A percentile compares a stretch with the other conserved stretches of the same genome.
Conservation (phyloP, 2,329 filamentous ascomycete genomes). For the Colletotrichum agaves region DNA sequence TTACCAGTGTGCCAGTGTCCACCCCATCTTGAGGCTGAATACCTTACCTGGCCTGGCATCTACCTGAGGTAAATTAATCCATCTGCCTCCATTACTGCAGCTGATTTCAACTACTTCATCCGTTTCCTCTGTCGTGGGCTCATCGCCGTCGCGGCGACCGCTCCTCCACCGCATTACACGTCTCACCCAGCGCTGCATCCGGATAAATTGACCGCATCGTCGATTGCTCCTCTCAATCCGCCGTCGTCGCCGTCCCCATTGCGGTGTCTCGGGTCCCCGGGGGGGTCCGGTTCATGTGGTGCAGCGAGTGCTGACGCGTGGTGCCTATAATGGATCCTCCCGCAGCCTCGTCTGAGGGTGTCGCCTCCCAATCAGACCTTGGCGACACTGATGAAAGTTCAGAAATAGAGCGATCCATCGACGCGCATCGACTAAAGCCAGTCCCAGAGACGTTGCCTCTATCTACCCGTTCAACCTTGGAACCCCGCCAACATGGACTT, state of each 20-base stretch:
- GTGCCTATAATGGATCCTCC: conserved; percentile 39
- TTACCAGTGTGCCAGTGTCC: not conserved
- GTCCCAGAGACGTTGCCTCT: conserved; percentile 7
- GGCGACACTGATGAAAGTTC: conserved; percentile 34
- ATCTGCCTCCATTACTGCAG: conserved; percentile 33
- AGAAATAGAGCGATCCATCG: conserved; percentile 20
- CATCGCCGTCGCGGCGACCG: conserved; percentile 38
- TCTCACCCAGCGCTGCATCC: not conserved
- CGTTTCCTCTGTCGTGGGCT: conserved; percentile 36
- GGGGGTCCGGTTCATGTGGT: conserved; percentile 32
- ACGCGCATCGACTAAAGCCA: conserved; percentile 12
- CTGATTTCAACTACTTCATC: conserved; percentile 31
- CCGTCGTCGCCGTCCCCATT: conserved; percentile 12
- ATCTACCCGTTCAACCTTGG: conserved; percentile 41
- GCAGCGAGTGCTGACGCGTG: conserved; percentile 38
- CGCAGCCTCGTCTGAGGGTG: conserved; percentile 38
- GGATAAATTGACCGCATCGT: not conserved
- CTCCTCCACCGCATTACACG: conserved; percentile 15
- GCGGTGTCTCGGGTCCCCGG: conserved; percentile 31
- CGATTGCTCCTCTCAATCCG: conserved; percentile 17
- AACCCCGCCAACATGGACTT: conserved; percentile 43
- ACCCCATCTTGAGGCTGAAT: conserved; percentile 34
- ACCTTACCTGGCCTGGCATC: conserved; percentile 8
- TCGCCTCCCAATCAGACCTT: conserved; percentile 38
- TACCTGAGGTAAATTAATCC: conserved; percentile 29